Conservation (phyloP, 2,329 filamentous ascomycete species). For the Emericellopsis atlantica region DNA sequence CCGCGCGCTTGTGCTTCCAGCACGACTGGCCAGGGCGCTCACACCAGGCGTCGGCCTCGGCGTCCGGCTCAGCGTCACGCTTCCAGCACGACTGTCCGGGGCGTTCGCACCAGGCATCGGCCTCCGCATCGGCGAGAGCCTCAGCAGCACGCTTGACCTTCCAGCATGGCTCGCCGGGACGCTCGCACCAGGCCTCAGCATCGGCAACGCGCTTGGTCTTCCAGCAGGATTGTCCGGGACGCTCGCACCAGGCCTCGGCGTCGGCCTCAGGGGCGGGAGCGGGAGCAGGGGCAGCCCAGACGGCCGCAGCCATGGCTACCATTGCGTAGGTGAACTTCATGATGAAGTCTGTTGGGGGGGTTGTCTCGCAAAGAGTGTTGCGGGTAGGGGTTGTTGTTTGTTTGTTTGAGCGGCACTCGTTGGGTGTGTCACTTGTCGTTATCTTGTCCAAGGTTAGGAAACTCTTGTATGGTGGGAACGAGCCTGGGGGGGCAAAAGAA, state of each 20-base stretch:
- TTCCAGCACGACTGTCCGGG: constrained; percentile 17
- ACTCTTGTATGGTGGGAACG: not conserved
- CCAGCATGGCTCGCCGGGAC: constrained; percentile 19
- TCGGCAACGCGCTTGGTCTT: constrained; percentile 8
- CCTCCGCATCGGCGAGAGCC: constrained; percentile 15
- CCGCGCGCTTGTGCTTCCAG: constrained; percentile 20
- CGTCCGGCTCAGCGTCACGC: constrained; percentile 11
- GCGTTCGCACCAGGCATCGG: constrained; percentile 7
- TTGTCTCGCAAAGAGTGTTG: not conserved
- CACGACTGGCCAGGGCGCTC: constrained; percentile 16
- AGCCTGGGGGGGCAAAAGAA: not conserved
- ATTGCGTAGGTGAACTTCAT: constrained; percentile 5
- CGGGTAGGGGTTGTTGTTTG: not conserved
- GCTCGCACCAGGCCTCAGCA: constrained; percentile 11
- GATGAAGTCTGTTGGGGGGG: not conserved
- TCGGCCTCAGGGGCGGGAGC: constrained; percentile 3
- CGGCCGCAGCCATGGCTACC: constrained; percentile 2
- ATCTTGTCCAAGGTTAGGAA: not conserved
- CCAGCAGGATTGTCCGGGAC: constrained; percentile 11
- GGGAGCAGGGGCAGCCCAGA: constrained; percentile 3
- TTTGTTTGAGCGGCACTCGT: not conserved
- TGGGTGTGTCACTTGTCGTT: not conserved
- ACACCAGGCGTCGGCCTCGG: constrained; percentile 13
- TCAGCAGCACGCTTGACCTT: constrained; percentile 25
- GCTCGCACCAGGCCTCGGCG: constrained; percentile 8